These are phyloP conservation scores for Priceomyces fermenticarens DNA, from an alignment of 805 yeast species.

Conservation along the genomic window DNA sequence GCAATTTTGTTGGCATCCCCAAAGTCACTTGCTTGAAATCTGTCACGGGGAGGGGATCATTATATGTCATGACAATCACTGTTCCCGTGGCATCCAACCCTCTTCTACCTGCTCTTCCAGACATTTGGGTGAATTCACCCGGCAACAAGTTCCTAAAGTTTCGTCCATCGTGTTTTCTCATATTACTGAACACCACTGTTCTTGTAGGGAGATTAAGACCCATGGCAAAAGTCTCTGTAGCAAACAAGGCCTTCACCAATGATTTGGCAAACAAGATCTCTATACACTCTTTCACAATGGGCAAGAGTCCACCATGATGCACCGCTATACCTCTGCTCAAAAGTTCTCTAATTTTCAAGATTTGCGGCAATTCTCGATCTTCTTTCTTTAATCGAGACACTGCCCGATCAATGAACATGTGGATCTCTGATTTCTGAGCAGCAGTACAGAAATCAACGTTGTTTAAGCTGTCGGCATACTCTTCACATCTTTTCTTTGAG, in stretches of 20 bases:
- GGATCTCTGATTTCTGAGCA: constrained; percentile 86
- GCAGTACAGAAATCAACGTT: constrained; percentile 77
- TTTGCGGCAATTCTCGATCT: constrained; percentile 92
- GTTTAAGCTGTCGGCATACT: constrained; percentile 75
- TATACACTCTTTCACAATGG: constrained; percentile 89
- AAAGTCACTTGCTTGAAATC: constrained; percentile 77
- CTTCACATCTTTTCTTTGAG: constrained; percentile 90
- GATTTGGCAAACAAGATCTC: constrained; percentile 89
- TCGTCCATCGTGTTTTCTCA: constrained; percentile 88
- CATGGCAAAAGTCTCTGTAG: constrained; percentile 99
- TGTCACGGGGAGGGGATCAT: constrained; percentile 53
- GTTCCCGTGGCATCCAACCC: constrained; percentile 94
- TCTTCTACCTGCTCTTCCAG: constrained; percentile 98
- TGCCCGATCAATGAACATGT: constrained; percentile 89
- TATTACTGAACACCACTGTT: constrained; percentile 86
- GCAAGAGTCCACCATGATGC: constrained; percentile 91
- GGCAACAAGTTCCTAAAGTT: constrained; percentile 79
- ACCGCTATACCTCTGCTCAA: constrained; percentile 90
- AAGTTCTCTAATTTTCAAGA: constrained; percentile 75
- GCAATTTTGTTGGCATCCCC: constrained; percentile 86
- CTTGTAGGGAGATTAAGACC: constrained; percentile 95
- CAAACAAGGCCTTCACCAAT: constrained; percentile 85
- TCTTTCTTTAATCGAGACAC: constrained; percentile 84
- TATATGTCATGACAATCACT: constrained; percentile 86
- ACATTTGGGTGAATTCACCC: constrained; percentile 98